Percentiles rank a stretch among this genome's conserved stretches.
phyloP scores from a whole-genome alignment of 2,329 filamentous ascomycete species.

The Fusarium sp. region DNA sequence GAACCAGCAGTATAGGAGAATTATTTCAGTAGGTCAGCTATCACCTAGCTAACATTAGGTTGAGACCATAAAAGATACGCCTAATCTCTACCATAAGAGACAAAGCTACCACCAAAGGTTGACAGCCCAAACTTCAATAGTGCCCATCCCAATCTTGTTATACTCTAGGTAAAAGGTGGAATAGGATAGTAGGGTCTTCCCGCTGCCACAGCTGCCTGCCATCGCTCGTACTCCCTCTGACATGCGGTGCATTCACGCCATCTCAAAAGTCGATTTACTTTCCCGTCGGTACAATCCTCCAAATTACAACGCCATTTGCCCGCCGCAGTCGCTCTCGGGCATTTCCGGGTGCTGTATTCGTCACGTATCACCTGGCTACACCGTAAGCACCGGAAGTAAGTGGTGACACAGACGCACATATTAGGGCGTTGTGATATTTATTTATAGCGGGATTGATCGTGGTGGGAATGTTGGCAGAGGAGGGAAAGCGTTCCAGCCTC shows the following conservation, averaged over 20 bases:
- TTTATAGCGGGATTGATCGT: neutral
- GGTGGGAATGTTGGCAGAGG: accelerated
- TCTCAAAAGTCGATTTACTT: neutral
- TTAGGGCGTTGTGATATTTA: neutral
- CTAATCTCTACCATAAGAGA: neutral
- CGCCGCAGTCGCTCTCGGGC: neutral
- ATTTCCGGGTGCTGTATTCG: neutral
- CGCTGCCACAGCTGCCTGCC: neutral
- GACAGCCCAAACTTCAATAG: no score
- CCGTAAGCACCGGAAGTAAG: neutral
- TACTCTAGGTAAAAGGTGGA: neutral
- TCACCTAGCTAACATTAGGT: neutral
- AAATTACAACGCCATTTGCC: neutral
- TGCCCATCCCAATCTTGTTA: neutral
- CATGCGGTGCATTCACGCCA: neutral
- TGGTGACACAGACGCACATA: neutral
- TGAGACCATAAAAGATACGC: neutral
- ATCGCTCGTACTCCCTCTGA: neutral
- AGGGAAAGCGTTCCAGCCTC: accelerated
- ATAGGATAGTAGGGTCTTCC: neutral
- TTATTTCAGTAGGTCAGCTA: neutral
- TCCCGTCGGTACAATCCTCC: neutral
- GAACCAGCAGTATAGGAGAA: accelerated
- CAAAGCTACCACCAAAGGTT: accelerated
- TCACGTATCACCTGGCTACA: neutral